Evolutionary conservation across 2,329 filamentous ascomycete species (phyloP), one percentile per base, ranked within the genome.

Genomic region (Cladosporium sp.): DNA sequence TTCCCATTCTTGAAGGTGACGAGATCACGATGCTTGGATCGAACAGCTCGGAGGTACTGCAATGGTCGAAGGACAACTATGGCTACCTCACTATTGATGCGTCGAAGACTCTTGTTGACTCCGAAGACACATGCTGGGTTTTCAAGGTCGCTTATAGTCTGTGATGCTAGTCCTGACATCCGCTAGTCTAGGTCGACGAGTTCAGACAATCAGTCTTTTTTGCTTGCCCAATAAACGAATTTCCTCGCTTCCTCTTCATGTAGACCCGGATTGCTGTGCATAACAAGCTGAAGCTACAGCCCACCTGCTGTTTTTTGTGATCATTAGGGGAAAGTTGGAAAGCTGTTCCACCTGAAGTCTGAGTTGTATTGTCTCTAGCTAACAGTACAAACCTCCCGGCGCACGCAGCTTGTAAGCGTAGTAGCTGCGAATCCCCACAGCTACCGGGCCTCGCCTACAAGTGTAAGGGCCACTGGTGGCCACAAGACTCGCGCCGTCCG

Each of bases 1-100:
- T 86, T 2, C 84, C 84, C 0, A 79, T 79, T n/a, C 56, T 85
- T 8, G 64, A 76, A 1, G 83, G 82, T 0, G 84, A 86, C 68
- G 56, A 72, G 25, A 76, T 86, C 1, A 81, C 77, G 11, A 76
- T 84, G 39, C 72, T 84, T 3, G 80, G 79, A 13, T 57, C 32
- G 32, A 57, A 57, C 13, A 26, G 54, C 21, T 57, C 30, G 21
- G 13, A 1, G 32, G 54, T 21, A 11, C 11, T 57, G 8, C 54
- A 36, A 25, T 57, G 54, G 54, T 57, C 54, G 30, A 36, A 57
- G 32, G 30, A 39, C 54, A 36, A 57, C 4, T 13, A 39, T 8
- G 54, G 32, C n/a, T 57, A 57, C 14, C 54, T 57, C 32, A 57
- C 54, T 26, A 26, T 57, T 21, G 21, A 57, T 3, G 32, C 54